phyloP scores from a whole-genome alignment of 2,329 filamentous ascomycete species.

The Lachnellula hyalina region DNA sequence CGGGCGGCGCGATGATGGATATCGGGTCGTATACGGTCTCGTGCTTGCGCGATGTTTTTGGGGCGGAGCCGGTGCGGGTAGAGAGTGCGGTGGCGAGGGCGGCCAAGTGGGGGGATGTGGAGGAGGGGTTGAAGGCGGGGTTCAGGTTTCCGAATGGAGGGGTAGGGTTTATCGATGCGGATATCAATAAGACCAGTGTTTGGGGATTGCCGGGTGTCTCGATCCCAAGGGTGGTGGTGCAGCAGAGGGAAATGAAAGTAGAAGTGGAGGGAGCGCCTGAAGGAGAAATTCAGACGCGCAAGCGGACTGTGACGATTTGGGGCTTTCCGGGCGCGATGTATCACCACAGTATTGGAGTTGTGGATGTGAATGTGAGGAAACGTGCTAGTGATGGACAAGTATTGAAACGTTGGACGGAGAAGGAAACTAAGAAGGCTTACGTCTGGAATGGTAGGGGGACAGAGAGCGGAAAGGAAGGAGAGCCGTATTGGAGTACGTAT shows the following conservation, averaged over 20 bases:
- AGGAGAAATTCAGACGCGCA: conserved; percentile 15
- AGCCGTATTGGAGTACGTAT: conserved; percentile 40
- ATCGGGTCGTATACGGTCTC: conserved; percentile 38
- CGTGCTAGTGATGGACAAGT: conserved; percentile 7
- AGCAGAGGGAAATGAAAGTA: conserved; percentile 46
- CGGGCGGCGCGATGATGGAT: conserved; percentile 32
- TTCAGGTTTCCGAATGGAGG: conserved; percentile 38
- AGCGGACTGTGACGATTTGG: conserved; percentile 17
- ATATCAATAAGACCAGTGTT: conserved; percentile 21
- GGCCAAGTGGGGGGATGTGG: conserved; percentile 16
- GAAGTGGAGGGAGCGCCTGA: conserved; percentile 44
- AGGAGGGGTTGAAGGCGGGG: conserved; percentile 26
- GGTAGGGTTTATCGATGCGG: conserved; percentile 31
- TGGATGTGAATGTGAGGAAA: conserved; percentile 15
- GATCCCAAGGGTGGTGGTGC: conserved; percentile 20
- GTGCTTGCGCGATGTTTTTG: conserved; percentile 36
- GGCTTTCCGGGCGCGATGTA: conserved; percentile 14
- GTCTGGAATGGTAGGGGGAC: conserved; percentile 9
- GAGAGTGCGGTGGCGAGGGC: conserved; percentile 26
- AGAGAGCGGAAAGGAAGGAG: conserved; percentile 22
- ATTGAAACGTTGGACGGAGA: conserved; percentile 18
- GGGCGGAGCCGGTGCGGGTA: conserved; percentile 36
- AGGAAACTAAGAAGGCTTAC: conserved; percentile 18
- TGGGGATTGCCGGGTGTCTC: conserved; percentile 24
- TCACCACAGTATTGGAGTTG: conserved; percentile 22